These are phyloP conservation scores for Syzygium syzygioides DNA, from an alignment of 441 rosid genomes.

Conservation along the genomic window DNA sequence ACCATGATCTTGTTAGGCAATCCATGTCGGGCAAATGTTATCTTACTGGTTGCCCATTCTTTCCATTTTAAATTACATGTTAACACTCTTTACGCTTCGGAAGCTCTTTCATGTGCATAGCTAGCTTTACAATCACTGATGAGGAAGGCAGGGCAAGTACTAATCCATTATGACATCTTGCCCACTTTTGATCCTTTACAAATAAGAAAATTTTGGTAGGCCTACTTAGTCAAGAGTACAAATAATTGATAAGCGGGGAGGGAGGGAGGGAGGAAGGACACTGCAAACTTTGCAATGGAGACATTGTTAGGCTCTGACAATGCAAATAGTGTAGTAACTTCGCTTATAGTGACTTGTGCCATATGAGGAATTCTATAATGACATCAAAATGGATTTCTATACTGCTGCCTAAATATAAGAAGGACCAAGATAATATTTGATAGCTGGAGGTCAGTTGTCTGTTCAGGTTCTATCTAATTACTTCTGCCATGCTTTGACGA, in stretches of 20 bases:
- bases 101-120: not conserved
- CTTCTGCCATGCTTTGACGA: not conserved
- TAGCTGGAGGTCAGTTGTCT: not conserved
- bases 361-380: not conserved
- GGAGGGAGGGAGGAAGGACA: not conserved
- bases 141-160: not conserved
- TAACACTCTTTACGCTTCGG: not conserved
- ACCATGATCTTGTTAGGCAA: not conserved
- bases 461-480: not conserved
- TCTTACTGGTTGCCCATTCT: not conserved
- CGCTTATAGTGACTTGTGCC: not conserved
- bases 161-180: not conserved
- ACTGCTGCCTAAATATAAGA: not conserved
- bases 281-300: not conserved
- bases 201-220: not conserved
- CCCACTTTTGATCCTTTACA: too few species aligned
- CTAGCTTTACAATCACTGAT: not conserved
- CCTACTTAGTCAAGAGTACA: not conserved
- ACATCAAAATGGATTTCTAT: not conserved
- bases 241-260: not conserved
- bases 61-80: not conserved
- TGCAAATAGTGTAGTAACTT: not conserved
- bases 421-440: not conserved
- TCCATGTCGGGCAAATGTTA: not conserved
- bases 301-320: not conserved